Evolutionary conservation across 805 yeast genomes (phyloP).

Genomic region (Teunomyces gatunensis): DNA sequence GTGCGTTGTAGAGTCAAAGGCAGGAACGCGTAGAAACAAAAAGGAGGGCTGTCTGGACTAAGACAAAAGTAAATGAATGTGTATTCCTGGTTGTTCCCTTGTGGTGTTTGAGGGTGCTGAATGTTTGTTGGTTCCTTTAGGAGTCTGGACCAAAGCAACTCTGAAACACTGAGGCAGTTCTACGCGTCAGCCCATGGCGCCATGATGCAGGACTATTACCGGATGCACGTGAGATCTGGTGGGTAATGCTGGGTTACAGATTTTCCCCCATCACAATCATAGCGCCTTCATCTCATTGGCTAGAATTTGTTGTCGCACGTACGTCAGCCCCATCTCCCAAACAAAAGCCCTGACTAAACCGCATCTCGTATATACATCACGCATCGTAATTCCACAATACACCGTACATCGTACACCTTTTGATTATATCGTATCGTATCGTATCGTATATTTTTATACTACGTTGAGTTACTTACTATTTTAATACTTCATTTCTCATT

Average conservation of each 20-base stretch:
- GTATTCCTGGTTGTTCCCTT: too few species aligned
- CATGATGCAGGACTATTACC: neutral
- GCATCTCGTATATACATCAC: too few species aligned
- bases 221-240: conserved; percentile 1
- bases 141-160: neutral
- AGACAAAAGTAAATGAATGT: too few species aligned
- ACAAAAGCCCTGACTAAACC: too few species aligned
- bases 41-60: too few species aligned
- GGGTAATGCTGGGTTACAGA: neutral
- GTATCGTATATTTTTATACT: neutral
- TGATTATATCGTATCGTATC: too few species aligned
- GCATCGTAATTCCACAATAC: too few species aligned
- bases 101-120: neutral
- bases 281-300: neutral
- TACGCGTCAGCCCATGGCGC: neutral
- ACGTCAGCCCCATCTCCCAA: neutral
- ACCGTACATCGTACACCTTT: too few species aligned
- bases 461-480: neutral
- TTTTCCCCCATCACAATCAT: neutral
- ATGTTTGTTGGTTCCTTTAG: neutral
- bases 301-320: neutral
- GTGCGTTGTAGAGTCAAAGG: too few species aligned
- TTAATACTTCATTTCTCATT: conserved; percentile 9
- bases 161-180: neutral
- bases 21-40: too few species aligned